Percentiles rank a stretch among this genome's conserved stretches.
Conservation (phyloP, 192 early-diverging fungal species). For the Endogone sp. region DNA sequence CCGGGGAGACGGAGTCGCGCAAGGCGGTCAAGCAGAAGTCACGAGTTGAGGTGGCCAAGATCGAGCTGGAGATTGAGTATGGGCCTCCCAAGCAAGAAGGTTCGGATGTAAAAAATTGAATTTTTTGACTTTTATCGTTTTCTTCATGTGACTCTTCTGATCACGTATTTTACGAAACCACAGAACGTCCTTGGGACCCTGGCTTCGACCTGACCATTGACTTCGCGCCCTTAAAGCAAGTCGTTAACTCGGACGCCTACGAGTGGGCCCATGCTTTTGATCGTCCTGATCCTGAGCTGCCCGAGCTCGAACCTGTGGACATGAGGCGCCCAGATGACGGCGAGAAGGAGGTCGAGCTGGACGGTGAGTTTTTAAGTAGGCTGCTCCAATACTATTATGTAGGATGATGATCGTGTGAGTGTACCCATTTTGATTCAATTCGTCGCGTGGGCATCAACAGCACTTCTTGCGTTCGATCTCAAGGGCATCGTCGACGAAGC, state of each 20-base stretch:
- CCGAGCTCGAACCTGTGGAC: neutral
- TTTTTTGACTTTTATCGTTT: neutral
- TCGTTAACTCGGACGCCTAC: neutral
- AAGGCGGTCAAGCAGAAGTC: neutral
- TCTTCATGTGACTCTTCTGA: neutral
- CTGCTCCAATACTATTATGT: too few relatives aligned
- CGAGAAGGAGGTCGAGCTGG: neutral
- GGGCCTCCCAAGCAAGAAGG: neutral
- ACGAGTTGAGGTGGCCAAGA: neutral
- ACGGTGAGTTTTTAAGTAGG: neutral
- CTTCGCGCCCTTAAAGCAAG: neutral
- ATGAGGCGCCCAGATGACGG: neutral
- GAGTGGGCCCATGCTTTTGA: neutral
- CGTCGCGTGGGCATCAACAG: neutral
- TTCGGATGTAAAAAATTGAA: too few relatives aligned
- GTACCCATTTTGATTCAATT: neutral
- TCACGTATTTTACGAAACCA: neutral
- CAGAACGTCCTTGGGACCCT: neutral
- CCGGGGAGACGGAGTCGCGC: neutral
- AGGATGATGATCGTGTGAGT: too few relatives aligned
- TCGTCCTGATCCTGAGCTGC: neutral
- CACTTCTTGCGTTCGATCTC: neutral
- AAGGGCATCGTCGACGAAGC: neutral
- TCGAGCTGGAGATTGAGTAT: neutral
- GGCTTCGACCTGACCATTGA: neutral